A percentile compares a stretch with the other conserved stretches of the same genome.
phyloP scores from a whole-genome alignment of 2,329 filamentous ascomycete species.

The Pleurostoma richardsiae region DNA sequence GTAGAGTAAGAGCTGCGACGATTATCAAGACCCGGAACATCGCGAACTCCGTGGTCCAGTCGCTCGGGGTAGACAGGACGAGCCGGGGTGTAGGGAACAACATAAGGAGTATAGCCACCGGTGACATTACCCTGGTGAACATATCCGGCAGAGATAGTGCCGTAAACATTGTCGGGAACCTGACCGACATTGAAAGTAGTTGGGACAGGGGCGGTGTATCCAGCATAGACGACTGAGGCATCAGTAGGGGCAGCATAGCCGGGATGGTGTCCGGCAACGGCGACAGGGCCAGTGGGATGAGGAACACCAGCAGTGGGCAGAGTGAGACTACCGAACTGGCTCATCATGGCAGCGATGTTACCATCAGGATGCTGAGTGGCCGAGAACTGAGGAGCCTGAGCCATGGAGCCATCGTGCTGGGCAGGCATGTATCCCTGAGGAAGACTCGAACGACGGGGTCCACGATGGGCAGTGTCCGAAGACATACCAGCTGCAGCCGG shows the following conservation, averaged over 20 bases:
- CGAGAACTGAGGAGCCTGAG: conserved; percentile 16
- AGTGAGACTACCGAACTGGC: conserved; percentile 12
- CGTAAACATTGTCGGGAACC: conserved; percentile 18
- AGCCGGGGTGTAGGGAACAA: conserved; percentile 50
- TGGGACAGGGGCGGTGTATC: conserved; percentile 10
- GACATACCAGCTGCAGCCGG: conserved; percentile 13
- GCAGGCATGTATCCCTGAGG: conserved; percentile 12
- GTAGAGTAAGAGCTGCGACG: conserved; percentile 65
- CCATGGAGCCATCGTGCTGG: conserved; percentile 13
- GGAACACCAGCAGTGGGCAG: conserved; percentile 12
- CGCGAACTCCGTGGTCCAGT: conserved; percentile 38
- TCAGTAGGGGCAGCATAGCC: conserved; percentile 16
- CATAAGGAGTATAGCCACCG: conserved; percentile 20
- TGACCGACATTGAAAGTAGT: conserved; percentile 8
- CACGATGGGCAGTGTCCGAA: conserved; percentile 14
- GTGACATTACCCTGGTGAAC: conserved; percentile 15
- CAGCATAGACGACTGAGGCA: conserved; percentile 13
- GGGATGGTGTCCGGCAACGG: conserved; percentile 10
- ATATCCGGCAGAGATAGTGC: conserved; percentile 14
- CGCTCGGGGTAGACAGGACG: conserved; percentile 38
- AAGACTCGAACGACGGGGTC: conserved; percentile 10
- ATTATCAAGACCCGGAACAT: conserved; percentile 59
- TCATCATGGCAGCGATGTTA: conserved; percentile 10
- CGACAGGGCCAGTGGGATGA: conserved; percentile 14
- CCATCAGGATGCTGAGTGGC: conserved; percentile 12